Evolutionary conservation across 1,284 basidiomycete species (phyloP), one percentile per base, ranked within the genome.

Genomic region (Microbotryum lychnidis-dioicae): DNA sequence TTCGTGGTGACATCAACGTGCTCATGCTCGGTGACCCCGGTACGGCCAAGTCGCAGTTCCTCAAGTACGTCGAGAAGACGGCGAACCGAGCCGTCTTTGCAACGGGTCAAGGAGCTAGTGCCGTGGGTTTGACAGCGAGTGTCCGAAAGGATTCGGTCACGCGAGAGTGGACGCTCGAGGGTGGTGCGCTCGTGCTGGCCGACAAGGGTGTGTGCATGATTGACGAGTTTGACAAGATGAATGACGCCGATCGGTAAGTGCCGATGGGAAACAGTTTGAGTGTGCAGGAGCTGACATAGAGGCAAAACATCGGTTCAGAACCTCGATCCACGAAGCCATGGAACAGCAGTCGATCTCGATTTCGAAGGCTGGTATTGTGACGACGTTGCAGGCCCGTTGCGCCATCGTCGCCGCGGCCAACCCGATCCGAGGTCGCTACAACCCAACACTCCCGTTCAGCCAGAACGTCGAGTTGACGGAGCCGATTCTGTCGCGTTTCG

Each of bases 181-280:
- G 96, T 20, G 96, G 94, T 20, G 94, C 94, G 4, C 80, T 99
- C 12, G 96, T 99, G 47, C 81, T 99, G 27, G 96, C 94, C 1
- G 94, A 99, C 79, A 97, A 97, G 79, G 94, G 94, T n/a, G 90
- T 89, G 45, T 98, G 96, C 73, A 80, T 98, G 42, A 99, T 99
- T 70, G 94, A 99, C 77, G 96, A 98, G 77, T 99, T 99, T 75
- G 94, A 99, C 81, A 99, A 99, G 81, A 99, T 99, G 94, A 98
- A 98, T 78, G 94, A 98, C 72, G 84, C 90, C 23, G 78, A 79
- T 60, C 62, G 75, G 68, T 71, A 50, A 56, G 69, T 29, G 37
- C 10, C 21, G 37, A 44, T 5, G 42, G 23, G 4, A 21, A 9
- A 21, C 37, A 33, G 42, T 20, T 23, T 23, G 8, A 25, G 2